Conservation (phyloP, 106 monocot genomes). For the Agapanthus africanus region DNA sequence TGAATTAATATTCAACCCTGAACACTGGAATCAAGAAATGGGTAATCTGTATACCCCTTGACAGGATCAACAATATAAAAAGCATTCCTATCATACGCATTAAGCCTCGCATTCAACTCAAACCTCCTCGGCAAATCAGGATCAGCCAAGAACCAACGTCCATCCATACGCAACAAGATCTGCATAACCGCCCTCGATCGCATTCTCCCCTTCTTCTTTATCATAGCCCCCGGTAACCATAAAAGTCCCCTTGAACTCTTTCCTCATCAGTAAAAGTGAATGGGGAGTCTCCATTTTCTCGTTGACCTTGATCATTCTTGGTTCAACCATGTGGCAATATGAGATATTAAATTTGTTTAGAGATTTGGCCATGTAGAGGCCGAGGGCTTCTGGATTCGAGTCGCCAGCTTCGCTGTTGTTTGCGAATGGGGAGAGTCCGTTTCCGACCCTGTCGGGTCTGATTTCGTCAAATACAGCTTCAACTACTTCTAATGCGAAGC, state of each 20-base stretch:
- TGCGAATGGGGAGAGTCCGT: slow-evolving; percentile 50
- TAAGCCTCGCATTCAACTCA: slow-evolving; percentile 43
- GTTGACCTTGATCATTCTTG: slow-evolving; percentile 33
- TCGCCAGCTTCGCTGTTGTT: slow-evolving; percentile 22
- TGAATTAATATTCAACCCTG: too few species aligned
- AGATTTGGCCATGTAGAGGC: slow-evolving; percentile 36
- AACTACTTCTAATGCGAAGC: slow-evolving; percentile 54
- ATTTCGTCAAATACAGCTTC: slow-evolving; percentile 42
- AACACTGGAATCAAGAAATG: slow-evolving; percentile 27
- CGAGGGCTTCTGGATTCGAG: slow-evolving; percentile 49
- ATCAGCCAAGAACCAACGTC: slow-evolving; percentile 44
- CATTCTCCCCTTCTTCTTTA: slow-evolving; percentile 44
- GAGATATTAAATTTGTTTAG: slow-evolving; percentile 44
- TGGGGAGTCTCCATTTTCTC: slow-evolving; percentile 26
- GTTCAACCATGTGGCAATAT: slow-evolving; percentile 53
- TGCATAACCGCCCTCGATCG: slow-evolving; percentile 22
- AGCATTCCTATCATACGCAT: slow-evolving; percentile 31
- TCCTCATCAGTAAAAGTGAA: slow-evolving; percentile 31
- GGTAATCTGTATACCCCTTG: slow-evolving; percentile 51
- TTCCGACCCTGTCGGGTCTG: slow-evolving; percentile 48
- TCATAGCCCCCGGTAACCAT: slow-evolving; percentile 45
- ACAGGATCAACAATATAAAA: slow-evolving; percentile 44
- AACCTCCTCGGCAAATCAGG: slow-evolving; percentile 47
- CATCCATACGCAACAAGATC: slow-evolving; percentile 55
- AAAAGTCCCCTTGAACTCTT: slow-evolving; percentile 39